Evolutionary conservation across 768 basidiomycete genomes (phyloP).

Genomic region (Hypsizygus marmoreus): DNA sequence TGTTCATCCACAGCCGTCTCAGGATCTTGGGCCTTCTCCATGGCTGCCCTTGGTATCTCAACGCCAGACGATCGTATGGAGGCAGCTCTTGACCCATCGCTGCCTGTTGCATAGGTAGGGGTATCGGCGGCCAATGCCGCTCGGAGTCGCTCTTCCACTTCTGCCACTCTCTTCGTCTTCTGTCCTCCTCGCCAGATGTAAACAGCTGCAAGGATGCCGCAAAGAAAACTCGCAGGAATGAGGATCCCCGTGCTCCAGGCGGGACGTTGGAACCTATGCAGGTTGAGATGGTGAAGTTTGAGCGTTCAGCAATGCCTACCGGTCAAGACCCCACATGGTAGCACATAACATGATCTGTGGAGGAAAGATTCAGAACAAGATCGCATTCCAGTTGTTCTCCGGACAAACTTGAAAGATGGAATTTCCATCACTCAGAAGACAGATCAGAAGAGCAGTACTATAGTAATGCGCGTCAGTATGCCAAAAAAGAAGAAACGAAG

Average conservation of each 20-base stretch:
- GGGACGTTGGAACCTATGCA: slow-evolving; percentile 57
- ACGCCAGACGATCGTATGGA: neutral
- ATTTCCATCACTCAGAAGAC: slow-evolving; percentile 72
- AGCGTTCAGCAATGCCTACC: slow-evolving; percentile 32
- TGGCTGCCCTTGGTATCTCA: slow-evolving; percentile 7
- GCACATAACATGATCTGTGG: slow-evolving; percentile 64
- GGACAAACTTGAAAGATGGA: slow-evolving; percentile 71
- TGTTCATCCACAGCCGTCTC: slow-evolving; percentile 38
- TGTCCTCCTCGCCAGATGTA: slow-evolving; percentile 75
- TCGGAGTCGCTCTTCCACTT: slow-evolving; percentile 63
- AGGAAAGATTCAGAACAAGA: neutral
- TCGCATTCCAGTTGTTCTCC: neutral
- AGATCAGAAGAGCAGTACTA: slow-evolving; percentile 73
- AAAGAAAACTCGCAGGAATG: slow-evolving; percentile 74
- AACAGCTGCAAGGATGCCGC: slow-evolving; percentile 73
- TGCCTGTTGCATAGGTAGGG: neutral
- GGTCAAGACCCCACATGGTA: slow-evolving; percentile 80
- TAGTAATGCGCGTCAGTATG: slow-evolving; percentile 3
- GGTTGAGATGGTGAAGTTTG: neutral
- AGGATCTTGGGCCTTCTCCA: slow-evolving; percentile 16
- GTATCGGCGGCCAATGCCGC: slow-evolving; percentile 35
- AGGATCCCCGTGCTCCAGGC: slow-evolving; percentile 69
- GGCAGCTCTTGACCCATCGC: neutral
- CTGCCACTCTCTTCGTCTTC: slow-evolving; percentile 65
- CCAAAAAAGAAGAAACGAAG: neutral